Percentiles rank a stretch among this genome's conserved stretches.
These are phyloP conservation scores for Microcera coccophila DNA, from an alignment of 2,329 filamentous ascomycete species.

Conservation along the genomic window DNA sequence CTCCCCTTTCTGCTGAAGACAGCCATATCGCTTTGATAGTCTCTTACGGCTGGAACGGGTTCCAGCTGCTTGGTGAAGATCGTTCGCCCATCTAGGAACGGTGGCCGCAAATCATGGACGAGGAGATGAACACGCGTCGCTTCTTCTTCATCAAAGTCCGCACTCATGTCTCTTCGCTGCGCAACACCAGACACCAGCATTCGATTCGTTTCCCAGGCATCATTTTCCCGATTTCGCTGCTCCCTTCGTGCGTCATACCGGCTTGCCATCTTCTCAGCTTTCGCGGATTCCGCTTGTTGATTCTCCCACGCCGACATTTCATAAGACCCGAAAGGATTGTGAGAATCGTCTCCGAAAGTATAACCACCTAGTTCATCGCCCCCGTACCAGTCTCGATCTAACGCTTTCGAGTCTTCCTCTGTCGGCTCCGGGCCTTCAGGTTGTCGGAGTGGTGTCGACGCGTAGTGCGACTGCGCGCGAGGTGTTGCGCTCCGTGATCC, in stretches of 20 bases:
- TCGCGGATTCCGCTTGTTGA: slow-evolving; percentile 71
- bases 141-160: slow-evolving; percentile 89
- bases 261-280: slow-evolving; percentile 76
- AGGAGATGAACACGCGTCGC: slow-evolving; percentile 83
- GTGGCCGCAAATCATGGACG: slow-evolving; percentile 88
- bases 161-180: slow-evolving; percentile 75
- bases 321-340: slow-evolving; percentile 82
- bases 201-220: slow-evolving; percentile 97
- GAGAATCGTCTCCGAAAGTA: slow-evolving; percentile 84
- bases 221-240: slow-evolving; percentile 89
- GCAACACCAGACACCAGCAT: slow-evolving; percentile 97
- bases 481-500: slow-evolving; percentile 34
- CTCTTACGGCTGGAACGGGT: slow-evolving; percentile 85
- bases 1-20: slow-evolving; percentile 96
- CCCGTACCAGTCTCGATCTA: slow-evolving; percentile 91
- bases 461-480: slow-evolving; percentile 37
- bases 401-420: slow-evolving; percentile 66
- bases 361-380: slow-evolving; percentile 79
- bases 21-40: slow-evolving; percentile 97
- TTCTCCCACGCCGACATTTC: slow-evolving; percentile 70
- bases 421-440: slow-evolving; percentile 56
- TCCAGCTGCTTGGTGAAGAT: slow-evolving; percentile 98
- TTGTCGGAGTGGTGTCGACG: slow-evolving; percentile 36
- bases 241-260: slow-evolving; percentile 65
- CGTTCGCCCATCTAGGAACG: slow-evolving; percentile 89